These are phyloP conservation scores for Kuraishia hungarica DNA, from an alignment of 805 yeast genomes.

Conservation along the genomic window DNA sequence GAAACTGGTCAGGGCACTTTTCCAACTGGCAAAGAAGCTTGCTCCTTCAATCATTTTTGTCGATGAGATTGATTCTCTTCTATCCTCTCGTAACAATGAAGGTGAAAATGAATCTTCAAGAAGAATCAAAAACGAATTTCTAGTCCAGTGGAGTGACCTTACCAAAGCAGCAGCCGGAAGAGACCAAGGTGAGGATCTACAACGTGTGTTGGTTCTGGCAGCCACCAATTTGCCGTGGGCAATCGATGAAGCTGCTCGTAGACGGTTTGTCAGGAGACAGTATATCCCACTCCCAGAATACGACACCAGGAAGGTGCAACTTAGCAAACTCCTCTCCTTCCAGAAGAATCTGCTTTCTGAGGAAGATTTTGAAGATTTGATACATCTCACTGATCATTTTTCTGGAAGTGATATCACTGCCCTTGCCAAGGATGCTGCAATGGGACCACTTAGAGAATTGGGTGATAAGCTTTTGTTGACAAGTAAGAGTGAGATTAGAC, in stretches of 20 bases:
- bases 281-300: constrained; percentile 91
- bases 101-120: constrained; percentile 79
- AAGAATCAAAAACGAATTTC: constrained; percentile 84
- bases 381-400: constrained; percentile 66
- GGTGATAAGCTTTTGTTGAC: constrained; percentile 74
- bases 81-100: constrained; percentile 67
- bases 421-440: constrained; percentile 92
- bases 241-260: constrained; percentile 92
- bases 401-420: constrained; percentile 95
- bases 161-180: constrained; percentile 82
- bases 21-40: constrained; percentile 72
- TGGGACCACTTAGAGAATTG: constrained; percentile 89
- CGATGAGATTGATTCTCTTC: constrained; percentile 89
- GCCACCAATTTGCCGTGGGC: constrained; percentile 98
- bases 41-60: constrained; percentile 93
- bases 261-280: constrained; percentile 85
- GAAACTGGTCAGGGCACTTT: constrained; percentile 82
- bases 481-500: constrained; percentile 68
- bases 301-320: constrained; percentile 69
- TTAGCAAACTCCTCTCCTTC: constrained; percentile 54
- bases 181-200: constrained; percentile 39
- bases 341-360: constrained; percentile 67
- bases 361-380: constrained; percentile 50
- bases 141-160: constrained; percentile 91
- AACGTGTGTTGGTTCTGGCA: constrained; percentile 81